Evolutionary conservation across 1,284 basidiomycete species (phyloP).

Genomic region (Vanrija sp.): DNA sequence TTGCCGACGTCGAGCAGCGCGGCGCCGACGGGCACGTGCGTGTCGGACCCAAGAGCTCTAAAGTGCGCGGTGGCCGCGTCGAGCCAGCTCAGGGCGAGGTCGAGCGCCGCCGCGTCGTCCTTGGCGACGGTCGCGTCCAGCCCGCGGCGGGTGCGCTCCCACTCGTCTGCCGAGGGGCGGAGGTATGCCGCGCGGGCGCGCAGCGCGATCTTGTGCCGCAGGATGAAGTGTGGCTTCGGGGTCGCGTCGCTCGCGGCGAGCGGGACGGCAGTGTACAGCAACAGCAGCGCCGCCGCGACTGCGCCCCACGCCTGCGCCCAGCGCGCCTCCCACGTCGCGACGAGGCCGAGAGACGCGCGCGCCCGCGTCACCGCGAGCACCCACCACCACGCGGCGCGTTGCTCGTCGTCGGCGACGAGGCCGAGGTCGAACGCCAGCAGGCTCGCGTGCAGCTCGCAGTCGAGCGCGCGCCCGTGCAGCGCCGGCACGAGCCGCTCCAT

Average conservation of each 20-base stretch:
- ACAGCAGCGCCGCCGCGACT: slow-evolving; percentile 23
- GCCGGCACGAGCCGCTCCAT: slow-evolving; percentile 7
- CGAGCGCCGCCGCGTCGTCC: background rate
- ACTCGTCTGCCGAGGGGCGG: background rate
- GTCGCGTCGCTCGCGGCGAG: background rate
- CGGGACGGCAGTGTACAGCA: slow-evolving; percentile 15
- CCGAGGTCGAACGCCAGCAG: slow-evolving; percentile 24
- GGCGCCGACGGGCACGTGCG: too few species aligned
- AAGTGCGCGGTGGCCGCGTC: background rate
- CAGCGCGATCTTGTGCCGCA: slow-evolving; percentile 16
- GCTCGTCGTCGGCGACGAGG: slow-evolving; percentile 23
- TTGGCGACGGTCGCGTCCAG: background rate
- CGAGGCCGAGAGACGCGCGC: background rate
- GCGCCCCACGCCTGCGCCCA: slow-evolving; percentile 25
- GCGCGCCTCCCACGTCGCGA: background rate
- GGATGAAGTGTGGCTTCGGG: slow-evolving; percentile 3
- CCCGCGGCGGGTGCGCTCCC: background rate
- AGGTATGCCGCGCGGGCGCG: background rate
- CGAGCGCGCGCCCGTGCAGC: slow-evolving; percentile 27
- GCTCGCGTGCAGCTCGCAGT: slow-evolving; percentile 34
- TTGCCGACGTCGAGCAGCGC: too few species aligned
- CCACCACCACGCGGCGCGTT: slow-evolving; percentile 38
- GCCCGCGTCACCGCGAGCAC: slow-evolving; percentile 9
- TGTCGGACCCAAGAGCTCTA: too few species aligned
- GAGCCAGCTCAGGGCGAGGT: background rate